A percentile compares a stretch with the other conserved stretches of the same genome.
Evolutionary conservation across 192 early-diverging fungal genomes (phyloP).

Genomic region (Jimgerdemannia lactiflua): DNA sequence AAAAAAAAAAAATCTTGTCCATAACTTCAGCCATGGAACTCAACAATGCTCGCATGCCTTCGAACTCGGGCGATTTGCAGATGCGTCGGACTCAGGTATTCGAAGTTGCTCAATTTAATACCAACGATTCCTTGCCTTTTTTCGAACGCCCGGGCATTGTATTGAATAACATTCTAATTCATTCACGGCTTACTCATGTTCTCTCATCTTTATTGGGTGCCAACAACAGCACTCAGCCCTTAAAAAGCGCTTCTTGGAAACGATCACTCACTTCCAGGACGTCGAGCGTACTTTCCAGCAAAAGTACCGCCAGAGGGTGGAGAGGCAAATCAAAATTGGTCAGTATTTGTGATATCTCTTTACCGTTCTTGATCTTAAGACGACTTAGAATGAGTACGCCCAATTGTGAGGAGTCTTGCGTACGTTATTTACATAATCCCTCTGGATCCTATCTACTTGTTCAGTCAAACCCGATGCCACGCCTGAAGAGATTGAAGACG

Average conservation of each 20-base stretch:
- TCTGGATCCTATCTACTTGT: not conserved
- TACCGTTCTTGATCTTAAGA: too few relatives aligned
- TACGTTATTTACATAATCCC: too few relatives aligned
- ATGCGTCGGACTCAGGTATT: constrained; percentile 35
- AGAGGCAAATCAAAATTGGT: constrained; percentile 85
- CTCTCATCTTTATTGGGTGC: not conserved
- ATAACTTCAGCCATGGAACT: constrained; percentile 26
- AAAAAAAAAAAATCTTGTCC: too few relatives aligned
- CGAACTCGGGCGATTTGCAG: constrained; percentile 25
- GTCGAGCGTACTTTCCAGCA: constrained; percentile 78
- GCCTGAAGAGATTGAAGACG: constrained; percentile 70
- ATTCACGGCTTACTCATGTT: not conserved
- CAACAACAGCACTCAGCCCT: constrained; percentile 39
- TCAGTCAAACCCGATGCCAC: constrained; percentile 81
- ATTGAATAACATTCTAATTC: not conserved
- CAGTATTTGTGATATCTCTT: not conserved
- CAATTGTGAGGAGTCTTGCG: too few relatives aligned
- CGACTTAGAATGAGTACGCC: too few relatives aligned
- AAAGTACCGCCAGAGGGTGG: constrained; percentile 81
- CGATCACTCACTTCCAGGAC: constrained; percentile 73
- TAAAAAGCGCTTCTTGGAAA: constrained; percentile 60
- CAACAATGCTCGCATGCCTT: constrained; percentile 26
- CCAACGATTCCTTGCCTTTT: not conserved
- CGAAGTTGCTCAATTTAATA: not conserved
- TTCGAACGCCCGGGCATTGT: not conserved